phyloP scores from a whole-genome alignment of 805 yeast species.

The Scheffersomyces coipomensis region DNA sequence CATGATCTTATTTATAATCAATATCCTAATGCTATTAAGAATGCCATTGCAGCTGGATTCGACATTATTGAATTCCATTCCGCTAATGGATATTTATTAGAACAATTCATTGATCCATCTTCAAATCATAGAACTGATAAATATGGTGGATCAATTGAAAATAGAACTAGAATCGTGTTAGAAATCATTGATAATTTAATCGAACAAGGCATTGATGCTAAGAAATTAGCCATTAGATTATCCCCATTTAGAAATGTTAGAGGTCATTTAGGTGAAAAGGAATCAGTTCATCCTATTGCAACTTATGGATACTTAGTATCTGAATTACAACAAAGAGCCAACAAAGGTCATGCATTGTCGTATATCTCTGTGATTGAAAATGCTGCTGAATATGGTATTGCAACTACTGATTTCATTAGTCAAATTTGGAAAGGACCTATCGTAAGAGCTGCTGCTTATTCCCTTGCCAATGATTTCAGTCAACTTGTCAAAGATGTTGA shows the following conservation, averaged over 20 bases:
- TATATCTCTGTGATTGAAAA: slow-evolving; percentile 35
- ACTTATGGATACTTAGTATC: slow-evolving; percentile 24
- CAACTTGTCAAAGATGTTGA: slow-evolving; percentile 7
- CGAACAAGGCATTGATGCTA: slow-evolving; percentile 29
- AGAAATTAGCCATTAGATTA: slow-evolving; percentile 28
- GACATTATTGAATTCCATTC: slow-evolving; percentile 38
- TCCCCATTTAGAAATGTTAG: slow-evolving; percentile 34
- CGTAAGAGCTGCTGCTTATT: slow-evolving; percentile 17
- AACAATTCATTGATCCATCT: slow-evolving; percentile 29
- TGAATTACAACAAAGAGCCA: slow-evolving; percentile 31
- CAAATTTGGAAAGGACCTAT: slow-evolving; percentile 29
- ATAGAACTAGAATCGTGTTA: slow-evolving; percentile 29
- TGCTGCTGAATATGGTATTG: slow-evolving; percentile 17
- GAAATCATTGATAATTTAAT: slow-evolving; percentile 32
- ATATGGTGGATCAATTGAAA: slow-evolving; percentile 34
- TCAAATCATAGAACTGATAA: slow-evolving; percentile 28
- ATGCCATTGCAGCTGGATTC: slow-evolving; percentile 29
- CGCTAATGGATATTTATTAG: slow-evolving; percentile 37
- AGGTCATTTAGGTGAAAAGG: slow-evolving; percentile 26
- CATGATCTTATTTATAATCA: slow-evolving; percentile 10
- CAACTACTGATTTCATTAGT: slow-evolving; percentile 12
- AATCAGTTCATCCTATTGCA: slow-evolving; percentile 13
- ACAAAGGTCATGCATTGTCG: slow-evolving; percentile 27
- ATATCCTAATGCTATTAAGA: slow-evolving; percentile 22
- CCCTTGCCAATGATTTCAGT: slow-evolving; percentile 6